These are phyloP conservation scores for Primulina huaijiensis DNA, from an alignment of 257 asterid genomes.

Conservation along the genomic window DNA sequence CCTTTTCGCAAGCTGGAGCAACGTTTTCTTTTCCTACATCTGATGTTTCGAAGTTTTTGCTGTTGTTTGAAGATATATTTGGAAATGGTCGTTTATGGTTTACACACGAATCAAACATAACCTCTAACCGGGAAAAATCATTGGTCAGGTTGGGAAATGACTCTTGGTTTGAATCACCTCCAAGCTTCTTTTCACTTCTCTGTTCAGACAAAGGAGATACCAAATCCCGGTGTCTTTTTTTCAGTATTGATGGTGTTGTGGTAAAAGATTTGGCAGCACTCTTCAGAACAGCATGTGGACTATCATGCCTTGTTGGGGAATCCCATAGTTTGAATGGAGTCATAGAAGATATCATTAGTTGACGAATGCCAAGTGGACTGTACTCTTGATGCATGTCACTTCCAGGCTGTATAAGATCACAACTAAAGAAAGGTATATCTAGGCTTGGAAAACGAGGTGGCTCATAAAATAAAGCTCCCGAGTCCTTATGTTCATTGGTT, in stretches of 20 bases:
- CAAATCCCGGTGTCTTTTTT: conserved; percentile 85
- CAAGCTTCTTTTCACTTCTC: conserved; percentile 74
- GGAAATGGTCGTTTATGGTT: conserved; percentile 31
- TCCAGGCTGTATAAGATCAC: conserved; percentile 79
- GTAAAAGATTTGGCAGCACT: conserved; percentile 86
- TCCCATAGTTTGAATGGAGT: conserved; percentile 84
- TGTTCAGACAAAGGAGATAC: conserved; percentile 81
- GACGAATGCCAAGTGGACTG: conserved; percentile 97
- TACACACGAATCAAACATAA: conserved; percentile 46
- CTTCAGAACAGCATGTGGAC: conserved; percentile 75
- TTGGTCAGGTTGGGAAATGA: conserved; percentile 41
- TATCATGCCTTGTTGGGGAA: conserved; percentile 79
- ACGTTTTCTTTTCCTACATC: conserved; percentile 58
- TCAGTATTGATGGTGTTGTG: conserved; percentile 81
- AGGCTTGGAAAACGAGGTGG: conserved; percentile 95
- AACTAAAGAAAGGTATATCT: conserved; percentile 84
- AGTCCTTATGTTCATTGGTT: conserved; percentile 44
- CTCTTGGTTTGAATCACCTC: conserved; percentile 41
- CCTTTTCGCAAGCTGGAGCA: conserved; percentile 36
- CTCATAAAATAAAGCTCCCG: conserved; percentile 71
- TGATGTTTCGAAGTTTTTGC: conserved; percentile 28
- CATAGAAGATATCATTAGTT: conserved; percentile 78
- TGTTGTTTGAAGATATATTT: conserved; percentile 32
- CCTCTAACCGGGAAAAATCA: conserved; percentile 61
- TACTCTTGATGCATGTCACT: conserved; percentile 81